Base-by-base conservation (phyloP, 2,329 filamentous ascomycete genomes). In the Penicillium sumatraense region DNA sequence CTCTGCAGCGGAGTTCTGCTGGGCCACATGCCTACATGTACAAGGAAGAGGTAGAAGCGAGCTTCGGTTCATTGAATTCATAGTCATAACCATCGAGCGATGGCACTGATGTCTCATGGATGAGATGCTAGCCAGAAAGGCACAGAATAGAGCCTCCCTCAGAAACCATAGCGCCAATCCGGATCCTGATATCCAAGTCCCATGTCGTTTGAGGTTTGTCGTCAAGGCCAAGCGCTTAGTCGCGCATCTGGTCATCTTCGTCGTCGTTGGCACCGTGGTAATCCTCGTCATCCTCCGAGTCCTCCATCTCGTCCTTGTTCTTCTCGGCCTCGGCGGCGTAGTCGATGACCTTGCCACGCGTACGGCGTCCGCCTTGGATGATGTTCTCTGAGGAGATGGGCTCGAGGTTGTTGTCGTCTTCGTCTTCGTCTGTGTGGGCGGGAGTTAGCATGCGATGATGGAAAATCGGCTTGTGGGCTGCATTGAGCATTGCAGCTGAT, bases 311-410 rank as follows among this genome's bases (percentile, higher is more conserved):
- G 21, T 84, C 86, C 41, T 92, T 91, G 26, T 89, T 84, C 75
- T 96, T 87, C 76, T 89, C 83, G 23, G 91, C 91, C 18, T 93
- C 93, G 81, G 96, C 92, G 69, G 89, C 89, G 78, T 91, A 98
- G 82, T 98, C 91, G 73, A 98, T 97, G 70, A 87, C 84, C 76
- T 91, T 90, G 72, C 93, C 93, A 70, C 93, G 93, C 61, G 93
- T 98, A 76, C 95, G 93, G 68, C 88, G 86, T 60, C 88, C 88
- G 62, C 82, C 84, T 56, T 79, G 74, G 71, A 98, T 87, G 74
- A 98, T 96, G 83, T 98, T 98, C 74, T 85, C 85, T 54, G 85
- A 81, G 72, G 96, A 91, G 74, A 99, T 97, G 78, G 93, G 93
- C 73, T 96, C 90, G 82, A 96, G 85, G 75, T 90, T 89, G 69